A percentile compares a stretch with the other conserved stretches of the same genome.
Conservation (phyloP, 2,329 filamentous ascomycete species). For the Phaeomoniella chlamydospora region DNA sequence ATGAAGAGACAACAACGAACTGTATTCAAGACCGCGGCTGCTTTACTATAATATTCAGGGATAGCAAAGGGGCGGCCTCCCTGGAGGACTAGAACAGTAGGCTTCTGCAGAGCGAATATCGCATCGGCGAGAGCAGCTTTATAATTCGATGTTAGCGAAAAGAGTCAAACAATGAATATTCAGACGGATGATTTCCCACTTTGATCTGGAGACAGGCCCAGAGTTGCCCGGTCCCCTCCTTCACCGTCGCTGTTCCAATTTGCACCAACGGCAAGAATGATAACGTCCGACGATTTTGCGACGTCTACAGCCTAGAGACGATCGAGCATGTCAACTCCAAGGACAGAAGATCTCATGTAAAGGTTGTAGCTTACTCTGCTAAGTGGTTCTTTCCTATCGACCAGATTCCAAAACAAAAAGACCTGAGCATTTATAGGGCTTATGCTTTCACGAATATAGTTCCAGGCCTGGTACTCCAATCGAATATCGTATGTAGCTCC, state of each 20-base stretch:
- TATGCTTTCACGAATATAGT: conserved; percentile 22
- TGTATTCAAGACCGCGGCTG: conserved; percentile 23
- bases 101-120: conserved; percentile 24
- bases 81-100: conserved; percentile 26
- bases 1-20: too few relatives aligned
- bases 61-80: conserved; percentile 17
- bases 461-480: conserved; percentile 29
- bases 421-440: conserved; percentile 27
- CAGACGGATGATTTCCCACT: conserved; percentile 7
- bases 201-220: conserved; percentile 22
- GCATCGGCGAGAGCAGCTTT: conserved; percentile 17
- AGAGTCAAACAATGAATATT: too few relatives aligned
- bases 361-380: conserved; percentile 4
- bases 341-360: not conserved
- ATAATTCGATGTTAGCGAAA: not conserved
- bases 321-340: not conserved
- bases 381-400: conserved; percentile 18
- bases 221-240: conserved; percentile 23
- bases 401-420: conserved; percentile 30
- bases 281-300: conserved; percentile 20
- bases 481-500: conserved; percentile 20
- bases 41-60: conserved; percentile 21
- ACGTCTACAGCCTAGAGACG: conserved; percentile 17
- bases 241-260: conserved; percentile 33
- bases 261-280: conserved; percentile 25